A percentile compares a stretch with the other conserved stretches of the same genome.
phyloP scores from a whole-genome alignment of 2,329 filamentous ascomycete species.

The Arthrobotrys musiformis region DNA sequence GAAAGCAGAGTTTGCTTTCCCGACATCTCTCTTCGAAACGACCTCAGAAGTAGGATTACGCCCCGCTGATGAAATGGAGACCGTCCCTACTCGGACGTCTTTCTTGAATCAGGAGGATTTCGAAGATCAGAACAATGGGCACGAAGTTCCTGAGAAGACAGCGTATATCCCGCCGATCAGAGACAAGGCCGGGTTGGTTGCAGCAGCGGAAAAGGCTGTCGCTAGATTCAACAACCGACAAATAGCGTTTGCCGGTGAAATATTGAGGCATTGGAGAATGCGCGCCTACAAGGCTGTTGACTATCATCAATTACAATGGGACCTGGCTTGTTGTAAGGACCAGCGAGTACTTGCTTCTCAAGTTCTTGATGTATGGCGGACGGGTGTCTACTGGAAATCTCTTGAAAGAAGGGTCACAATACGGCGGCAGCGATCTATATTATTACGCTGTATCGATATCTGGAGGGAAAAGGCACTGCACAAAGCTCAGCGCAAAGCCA shows the following conservation, averaged over 20 bases:
- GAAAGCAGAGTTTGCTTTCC: conserved; percentile 55
- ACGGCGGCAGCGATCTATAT: conserved; percentile 15
- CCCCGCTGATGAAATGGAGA: conserved; percentile 39
- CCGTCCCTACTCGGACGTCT: conserved; percentile 38
- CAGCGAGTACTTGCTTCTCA: conserved; percentile 45
- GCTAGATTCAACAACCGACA: conserved; percentile 32
- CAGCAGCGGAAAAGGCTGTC: conserved; percentile 45
- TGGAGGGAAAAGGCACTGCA: conserved; percentile 42
- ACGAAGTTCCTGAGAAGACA: conserved; percentile 34
- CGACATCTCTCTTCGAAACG: conserved; percentile 44
- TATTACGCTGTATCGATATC: conserved; percentile 31
- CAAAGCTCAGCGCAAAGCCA: conserved; percentile 39
- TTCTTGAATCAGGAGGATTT: conserved; percentile 50
- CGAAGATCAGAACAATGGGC: conserved; percentile 44
- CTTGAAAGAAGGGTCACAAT: conserved; percentile 31
- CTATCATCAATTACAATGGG: conserved; percentile 50
- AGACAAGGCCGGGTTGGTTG: conserved; percentile 38
- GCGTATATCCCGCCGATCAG: conserved; percentile 46
- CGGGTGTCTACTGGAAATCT: conserved; percentile 38
- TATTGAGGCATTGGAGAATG: conserved; percentile 36
- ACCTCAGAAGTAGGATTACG: conserved; percentile 24
- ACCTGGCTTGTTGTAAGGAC: conserved; percentile 50
- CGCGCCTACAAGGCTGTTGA: conserved; percentile 30
- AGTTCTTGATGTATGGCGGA: conserved; percentile 46
- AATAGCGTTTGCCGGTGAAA: conserved; percentile 32